Evolutionary conservation across 2,329 filamentous ascomycete species (phyloP).

Genomic region (Fusarium multiceps): DNA sequence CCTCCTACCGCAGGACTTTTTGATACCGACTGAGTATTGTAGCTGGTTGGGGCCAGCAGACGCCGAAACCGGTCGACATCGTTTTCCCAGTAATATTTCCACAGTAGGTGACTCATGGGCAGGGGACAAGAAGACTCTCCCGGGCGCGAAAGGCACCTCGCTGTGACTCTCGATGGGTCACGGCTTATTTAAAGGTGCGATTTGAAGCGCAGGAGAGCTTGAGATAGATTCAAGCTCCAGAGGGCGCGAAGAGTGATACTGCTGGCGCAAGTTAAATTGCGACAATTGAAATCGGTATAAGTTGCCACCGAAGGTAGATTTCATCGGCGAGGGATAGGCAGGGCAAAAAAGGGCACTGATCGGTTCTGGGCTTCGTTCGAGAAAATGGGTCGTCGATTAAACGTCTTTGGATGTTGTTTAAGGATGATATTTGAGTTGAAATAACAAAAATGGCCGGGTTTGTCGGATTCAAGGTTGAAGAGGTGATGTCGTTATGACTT

Average conservation of each 20-base stretch:
- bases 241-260: neutral
- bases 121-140: slow-evolving; percentile 49
- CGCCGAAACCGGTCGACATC: slow-evolving; percentile 95
- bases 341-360: slow-evolving; percentile 15
- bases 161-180: slow-evolving; percentile 85
- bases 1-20: slow-evolving; percentile 63
- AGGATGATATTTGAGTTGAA: neutral
- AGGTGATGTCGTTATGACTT: slow-evolving; percentile 26
- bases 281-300: slow-evolving; percentile 28
- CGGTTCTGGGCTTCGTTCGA: slow-evolving; percentile 1
- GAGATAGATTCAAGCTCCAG: slow-evolving; percentile 6
- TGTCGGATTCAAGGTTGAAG: slow-evolving; percentile 13
- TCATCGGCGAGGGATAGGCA: slow-evolving; percentile 14
- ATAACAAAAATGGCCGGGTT: slow-evolving; percentile 14
- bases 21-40: slow-evolving; percentile 64
- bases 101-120: slow-evolving; percentile 94
- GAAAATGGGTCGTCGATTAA: neutral
- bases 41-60: slow-evolving; percentile 79
- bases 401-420: neutral
- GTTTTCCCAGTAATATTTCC: slow-evolving; percentile 97
- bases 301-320: slow-evolving; percentile 41
- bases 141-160: slow-evolving; percentile 77
- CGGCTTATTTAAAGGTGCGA: slow-evolving; percentile 90
- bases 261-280: slow-evolving; percentile 25
- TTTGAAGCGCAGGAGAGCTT: slow-evolving; percentile 51